Conservation (phyloP, 129 eudicot genomes). For the Artemisia annua region DNA sequence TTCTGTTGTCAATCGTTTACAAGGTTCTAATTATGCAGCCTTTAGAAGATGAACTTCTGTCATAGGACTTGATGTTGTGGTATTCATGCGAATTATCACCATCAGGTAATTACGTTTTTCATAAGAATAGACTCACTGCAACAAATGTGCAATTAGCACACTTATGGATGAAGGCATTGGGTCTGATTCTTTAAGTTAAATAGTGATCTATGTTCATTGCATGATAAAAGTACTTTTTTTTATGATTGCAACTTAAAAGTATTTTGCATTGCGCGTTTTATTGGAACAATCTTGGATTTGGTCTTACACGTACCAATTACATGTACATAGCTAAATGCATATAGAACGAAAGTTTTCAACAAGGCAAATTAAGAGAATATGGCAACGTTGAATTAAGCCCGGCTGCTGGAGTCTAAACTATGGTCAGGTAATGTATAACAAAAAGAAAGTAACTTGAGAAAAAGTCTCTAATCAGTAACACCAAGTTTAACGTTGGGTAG, state of each 20-base stretch:
- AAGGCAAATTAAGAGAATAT: slow-evolving; percentile 52
- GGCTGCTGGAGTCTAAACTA: slow-evolving; percentile 87
- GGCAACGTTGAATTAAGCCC: slow-evolving; percentile 78
- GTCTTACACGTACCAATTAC: slow-evolving; percentile 60
- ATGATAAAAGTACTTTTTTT: too few relatives aligned
- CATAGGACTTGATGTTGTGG: slow-evolving; percentile 67
- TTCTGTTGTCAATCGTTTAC: too few relatives aligned
- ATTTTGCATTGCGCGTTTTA: too few relatives aligned
- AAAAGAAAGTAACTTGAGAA: neutral
- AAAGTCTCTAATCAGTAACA: neutral
- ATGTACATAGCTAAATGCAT: slow-evolving; percentile 74
- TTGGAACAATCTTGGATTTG: slow-evolving; percentile 86
- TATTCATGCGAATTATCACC: slow-evolving; percentile 55
- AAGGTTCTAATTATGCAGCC: too few relatives aligned
- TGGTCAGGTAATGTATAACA: slow-evolving; percentile 59
- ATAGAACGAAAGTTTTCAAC: slow-evolving; percentile 36
- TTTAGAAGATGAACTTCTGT: slow-evolving; percentile 26
- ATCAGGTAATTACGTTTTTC: slow-evolving; percentile 49
- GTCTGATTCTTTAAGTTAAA: neutral
- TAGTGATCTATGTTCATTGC: neutral
- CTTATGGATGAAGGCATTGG: neutral
- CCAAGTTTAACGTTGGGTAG: too few relatives aligned
- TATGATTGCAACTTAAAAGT: too few relatives aligned
- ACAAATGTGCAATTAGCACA: neutral
- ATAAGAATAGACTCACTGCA: neutral